phyloP scores from a whole-genome alignment of 2,329 filamentous ascomycete genomes.

The Shiraia bambusicola region DNA sequence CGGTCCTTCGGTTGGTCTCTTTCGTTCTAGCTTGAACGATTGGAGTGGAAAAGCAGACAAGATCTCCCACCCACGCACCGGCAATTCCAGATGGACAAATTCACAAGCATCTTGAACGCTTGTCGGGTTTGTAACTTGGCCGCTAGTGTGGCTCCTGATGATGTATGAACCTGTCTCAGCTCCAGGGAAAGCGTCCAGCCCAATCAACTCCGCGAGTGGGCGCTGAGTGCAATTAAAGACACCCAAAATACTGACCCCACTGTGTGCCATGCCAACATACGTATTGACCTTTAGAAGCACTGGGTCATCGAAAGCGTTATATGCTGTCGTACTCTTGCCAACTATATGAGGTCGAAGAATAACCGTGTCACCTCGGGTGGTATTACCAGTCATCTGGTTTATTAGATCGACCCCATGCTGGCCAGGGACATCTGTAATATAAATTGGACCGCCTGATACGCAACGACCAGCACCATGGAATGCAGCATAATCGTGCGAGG shows the following conservation, averaged over 20 bases:
- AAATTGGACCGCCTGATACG: slow-evolving; percentile 87
- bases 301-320: slow-evolving; percentile 73
- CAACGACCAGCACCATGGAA: slow-evolving; percentile 91
- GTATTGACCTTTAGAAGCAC: slow-evolving; percentile 74
- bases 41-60: slow-evolving; percentile 71
- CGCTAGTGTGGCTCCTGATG: slow-evolving; percentile 70
- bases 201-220: slow-evolving; percentile 67
- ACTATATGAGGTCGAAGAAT: slow-evolving; percentile 76
- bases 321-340: slow-evolving; percentile 72
- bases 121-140: slow-evolving; percentile 60
- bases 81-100: slow-evolving; percentile 64
- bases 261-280: slow-evolving; percentile 68
- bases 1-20: slow-evolving; percentile 41
- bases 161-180: slow-evolving; percentile 65
- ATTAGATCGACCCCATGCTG: slow-evolving; percentile 76
- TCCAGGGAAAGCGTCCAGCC: slow-evolving; percentile 72
- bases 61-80: slow-evolving; percentile 73
- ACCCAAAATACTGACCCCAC: slow-evolving; percentile 75
- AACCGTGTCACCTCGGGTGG: slow-evolving; percentile 70
- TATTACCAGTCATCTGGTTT: slow-evolving; percentile 75
- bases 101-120: slow-evolving; percentile 48
- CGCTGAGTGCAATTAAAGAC: slow-evolving; percentile 77
- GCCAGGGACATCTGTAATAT: slow-evolving; percentile 88
- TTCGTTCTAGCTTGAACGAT: slow-evolving; percentile 51
- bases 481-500: slow-evolving; percentile 66